A percentile compares a stretch with the other conserved stretches of the same genome.
These are phyloP conservation scores for Blastobotrys malaysiensis DNA, from an alignment of 1,139 yeast species.

Conservation along the genomic window DNA sequence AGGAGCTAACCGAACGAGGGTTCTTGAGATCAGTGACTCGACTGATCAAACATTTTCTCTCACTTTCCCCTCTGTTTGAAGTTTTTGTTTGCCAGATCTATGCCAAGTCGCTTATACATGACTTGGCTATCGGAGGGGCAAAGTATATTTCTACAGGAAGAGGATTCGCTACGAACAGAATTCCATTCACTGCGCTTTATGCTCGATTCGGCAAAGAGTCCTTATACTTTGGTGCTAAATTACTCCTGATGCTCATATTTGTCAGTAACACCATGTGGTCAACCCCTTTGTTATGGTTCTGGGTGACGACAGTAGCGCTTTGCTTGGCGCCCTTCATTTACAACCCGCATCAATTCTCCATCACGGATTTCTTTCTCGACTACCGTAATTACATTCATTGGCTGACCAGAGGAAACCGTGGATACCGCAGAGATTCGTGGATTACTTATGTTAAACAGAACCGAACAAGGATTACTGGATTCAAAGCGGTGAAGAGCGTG, in stretches of 20 bases:
- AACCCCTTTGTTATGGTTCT: conserved; percentile 74
- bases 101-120: conserved; percentile 62
- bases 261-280: conserved; percentile 71
- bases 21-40: conserved; percentile 55
- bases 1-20: conserved; percentile 78
- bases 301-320: conserved; percentile 67
- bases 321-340: conserved; percentile 75
- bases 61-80: conserved; percentile 79
- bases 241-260: conserved; percentile 54
- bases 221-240: conserved; percentile 58
- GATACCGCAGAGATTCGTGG: conserved; percentile 55
- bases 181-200: conserved; percentile 54
- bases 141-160: conserved; percentile 79
- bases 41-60: conserved; percentile 57
- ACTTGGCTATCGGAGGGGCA: conserved; percentile 78
- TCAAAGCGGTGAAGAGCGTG: conserved; percentile 34
- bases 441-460: conserved; percentile 45
- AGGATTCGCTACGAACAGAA: conserved; percentile 72
- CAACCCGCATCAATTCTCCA: conserved; percentile 81
- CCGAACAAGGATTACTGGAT: conserved; percentile 64
- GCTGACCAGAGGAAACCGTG: conserved; percentile 61
- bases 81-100: conserved; percentile 84
- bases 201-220: conserved; percentile 60
- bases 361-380: conserved; percentile 65
- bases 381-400: conserved; percentile 61